Evolutionary conservation across 208 protist genomes (phyloP).

Genomic region (Trypanosoma congolense): DNA sequence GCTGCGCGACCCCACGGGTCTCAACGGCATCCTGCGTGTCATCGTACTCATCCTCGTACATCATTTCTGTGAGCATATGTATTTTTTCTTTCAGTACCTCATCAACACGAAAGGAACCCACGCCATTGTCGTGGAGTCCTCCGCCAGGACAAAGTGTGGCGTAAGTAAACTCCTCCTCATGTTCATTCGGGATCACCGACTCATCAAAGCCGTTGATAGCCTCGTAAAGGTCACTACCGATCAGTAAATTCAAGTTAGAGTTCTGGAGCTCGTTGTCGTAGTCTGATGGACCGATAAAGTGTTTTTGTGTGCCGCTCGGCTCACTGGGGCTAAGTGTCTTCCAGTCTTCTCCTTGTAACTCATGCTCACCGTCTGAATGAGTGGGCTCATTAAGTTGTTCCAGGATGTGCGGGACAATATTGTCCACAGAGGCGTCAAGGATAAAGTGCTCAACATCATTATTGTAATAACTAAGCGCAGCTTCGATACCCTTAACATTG

Average conservation of each 20-base stretch:
- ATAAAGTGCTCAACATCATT: conserved; percentile 88
- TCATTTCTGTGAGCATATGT: conserved; percentile 74
- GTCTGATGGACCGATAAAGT: conserved; percentile 37
- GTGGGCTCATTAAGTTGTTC: conserved; percentile 29
- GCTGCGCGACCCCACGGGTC: conserved; percentile 13
- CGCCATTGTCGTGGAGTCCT: conserved; percentile 24
- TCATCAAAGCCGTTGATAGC: conserved; percentile 15
- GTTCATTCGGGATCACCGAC: conserved; percentile 15
- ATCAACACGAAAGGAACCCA: conserved; percentile 61
- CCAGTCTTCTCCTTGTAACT: not conserved
- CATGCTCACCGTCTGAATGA: not conserved
- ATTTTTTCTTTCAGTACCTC: conserved; percentile 78
- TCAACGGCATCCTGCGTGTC: conserved; percentile 39
- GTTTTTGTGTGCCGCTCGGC: conserved; percentile 13
- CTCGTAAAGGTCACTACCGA: conserved; percentile 21
- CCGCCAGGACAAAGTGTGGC: conserved; percentile 4
- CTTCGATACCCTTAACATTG: conserved; percentile 37
- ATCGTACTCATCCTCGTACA: conserved; percentile 89
- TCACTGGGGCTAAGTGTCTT: conserved; percentile 2
- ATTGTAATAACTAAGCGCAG: conserved; percentile 76
- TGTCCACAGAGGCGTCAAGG: conserved; percentile 78
- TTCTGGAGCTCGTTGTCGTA: conserved; percentile 29
- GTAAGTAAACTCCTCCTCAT: conserved; percentile 1
- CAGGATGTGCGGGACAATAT: conserved; percentile 76
- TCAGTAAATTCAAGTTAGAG: conserved; percentile 21